Evolutionary conservation across 176 grass and related monocot genomes (phyloP).

Genomic region (Typha latifolia): DNA sequence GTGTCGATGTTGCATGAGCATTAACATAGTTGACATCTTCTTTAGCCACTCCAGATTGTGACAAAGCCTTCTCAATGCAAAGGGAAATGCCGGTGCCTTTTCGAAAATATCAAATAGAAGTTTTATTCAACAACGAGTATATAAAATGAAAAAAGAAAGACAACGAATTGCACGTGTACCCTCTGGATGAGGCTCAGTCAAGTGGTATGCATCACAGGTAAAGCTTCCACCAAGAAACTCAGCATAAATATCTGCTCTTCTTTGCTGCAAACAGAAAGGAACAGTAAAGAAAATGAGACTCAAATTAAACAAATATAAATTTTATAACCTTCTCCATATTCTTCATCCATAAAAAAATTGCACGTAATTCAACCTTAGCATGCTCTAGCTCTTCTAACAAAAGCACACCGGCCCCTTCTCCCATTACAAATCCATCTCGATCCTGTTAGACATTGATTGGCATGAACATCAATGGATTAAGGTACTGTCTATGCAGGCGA

Average conservation of each 20-base stretch:
- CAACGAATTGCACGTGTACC: slow-evolving; percentile 9
- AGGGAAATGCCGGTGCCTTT: slow-evolving; percentile 32
- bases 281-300: background rate
- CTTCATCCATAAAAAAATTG: too few relatives aligned
- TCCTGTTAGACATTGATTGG: slow-evolving; percentile 1
- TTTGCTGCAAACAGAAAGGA: slow-evolving; percentile 9
- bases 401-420: slow-evolving; percentile 58
- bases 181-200: slow-evolving; percentile 59
- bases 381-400: slow-evolving; percentile 11
- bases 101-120: slow-evolving; percentile 8
- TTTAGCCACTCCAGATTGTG: slow-evolving; percentile 52
- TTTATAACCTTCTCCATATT: too few relatives aligned
- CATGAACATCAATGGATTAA: background rate
- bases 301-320: background rate
- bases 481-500: too few relatives aligned
- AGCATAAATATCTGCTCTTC: slow-evolving; percentile 43
- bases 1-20: slow-evolving; percentile 60
- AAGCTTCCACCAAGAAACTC: slow-evolving; percentile 55
- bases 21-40: slow-evolving; percentile 69
- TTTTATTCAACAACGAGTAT: background rate
- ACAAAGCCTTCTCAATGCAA: slow-evolving; percentile 41
- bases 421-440: slow-evolving; percentile 67
- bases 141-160: too few relatives aligned
- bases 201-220: slow-evolving; percentile 64
- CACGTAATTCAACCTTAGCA: background rate